phyloP scores from a whole-genome alignment of 768 basidiomycete genomes.

The Collybiopsis luxurians region DNA sequence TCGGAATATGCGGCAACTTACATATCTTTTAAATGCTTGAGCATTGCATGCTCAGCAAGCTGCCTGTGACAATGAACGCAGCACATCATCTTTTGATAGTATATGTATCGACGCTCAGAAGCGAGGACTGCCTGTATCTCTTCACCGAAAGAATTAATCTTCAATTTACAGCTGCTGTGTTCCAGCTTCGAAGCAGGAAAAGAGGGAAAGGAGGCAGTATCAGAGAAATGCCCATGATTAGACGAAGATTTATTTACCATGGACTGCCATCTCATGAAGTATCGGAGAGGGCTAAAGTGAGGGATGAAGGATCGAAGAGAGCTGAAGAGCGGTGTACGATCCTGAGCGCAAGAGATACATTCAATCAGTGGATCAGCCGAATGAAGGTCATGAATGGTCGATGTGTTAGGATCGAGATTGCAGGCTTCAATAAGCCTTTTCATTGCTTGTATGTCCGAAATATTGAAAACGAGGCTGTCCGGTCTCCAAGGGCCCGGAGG shows the following conservation, averaged over 20 bases:
- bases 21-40: background rate
- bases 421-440: background rate
- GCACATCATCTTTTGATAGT: background rate
- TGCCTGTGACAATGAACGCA: background rate
- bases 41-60: background rate
- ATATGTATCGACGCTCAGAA: background rate
- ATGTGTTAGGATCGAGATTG: background rate
- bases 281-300: background rate
- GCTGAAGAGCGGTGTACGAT: background rate
- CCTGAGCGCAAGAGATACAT: background rate
- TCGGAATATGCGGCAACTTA: background rate
- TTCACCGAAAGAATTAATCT: too few relatives aligned
- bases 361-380: background rate
- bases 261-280: background rate
- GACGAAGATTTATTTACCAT: too few relatives aligned
- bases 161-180: background rate
- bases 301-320: background rate
- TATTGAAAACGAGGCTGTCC: background rate
- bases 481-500: background rate
- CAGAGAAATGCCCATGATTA: too few relatives aligned
- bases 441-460: background rate
- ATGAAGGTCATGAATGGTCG: background rate
- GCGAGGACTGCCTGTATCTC: background rate
- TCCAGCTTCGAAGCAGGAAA: too few relatives aligned
- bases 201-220: too few relatives aligned